Base-by-base conservation (phyloP, 805 yeast species). In the Cyberlindnera mycetangii region DNA sequence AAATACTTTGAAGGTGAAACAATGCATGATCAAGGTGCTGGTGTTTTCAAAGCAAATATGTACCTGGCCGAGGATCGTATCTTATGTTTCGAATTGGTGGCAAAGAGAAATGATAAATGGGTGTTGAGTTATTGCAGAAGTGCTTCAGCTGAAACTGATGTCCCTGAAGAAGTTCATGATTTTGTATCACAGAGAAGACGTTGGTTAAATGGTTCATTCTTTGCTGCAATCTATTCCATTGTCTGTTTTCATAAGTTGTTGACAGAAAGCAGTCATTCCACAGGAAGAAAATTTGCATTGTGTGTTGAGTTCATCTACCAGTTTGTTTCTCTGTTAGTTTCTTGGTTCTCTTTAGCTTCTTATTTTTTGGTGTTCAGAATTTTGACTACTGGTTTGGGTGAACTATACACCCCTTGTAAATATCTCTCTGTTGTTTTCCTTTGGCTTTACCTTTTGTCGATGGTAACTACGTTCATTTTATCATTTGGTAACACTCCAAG, bases 1-100 rank as follows among this genome's bases (percentile, higher is more conserved):
- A 87, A 89, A 62, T 92, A 92, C 62, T 84, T 93, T 66, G 87
- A 89, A 64, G 98, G 98, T 53, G 97, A 92, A 64, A 84, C 82
- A 46, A 71, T 90, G 51, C 73, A 69, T 47, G 83, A 82, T 46
- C 70, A 71, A 24, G 78, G 80, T 34, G 78, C 81, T 27, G 95
- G 96, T 35, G 81, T 92, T 41, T 93, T 92, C 71, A 87, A 92
- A 31, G 85, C 96, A 4, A 92, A 92, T 64, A 92, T 93, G 98
- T 93, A 90, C 65, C 75, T 92, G 44, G 99, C 99, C 7, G 98
- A 92, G 67, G 99, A 93, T 67, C 79, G 98, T 66, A 89, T 92
- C 44, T 70, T 92, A 54, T 93, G 98, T 74, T 92, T 88, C 69
- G 98, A 92, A 66, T 73, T 92, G 41, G 95, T 92, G n/a, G 93